Percentiles rank a stretch among this genome's conserved stretches.
Evolutionary conservation across 495 filamentous ascomycete species (phyloP).

Genomic region (Aspergillus panamensis): DNA sequence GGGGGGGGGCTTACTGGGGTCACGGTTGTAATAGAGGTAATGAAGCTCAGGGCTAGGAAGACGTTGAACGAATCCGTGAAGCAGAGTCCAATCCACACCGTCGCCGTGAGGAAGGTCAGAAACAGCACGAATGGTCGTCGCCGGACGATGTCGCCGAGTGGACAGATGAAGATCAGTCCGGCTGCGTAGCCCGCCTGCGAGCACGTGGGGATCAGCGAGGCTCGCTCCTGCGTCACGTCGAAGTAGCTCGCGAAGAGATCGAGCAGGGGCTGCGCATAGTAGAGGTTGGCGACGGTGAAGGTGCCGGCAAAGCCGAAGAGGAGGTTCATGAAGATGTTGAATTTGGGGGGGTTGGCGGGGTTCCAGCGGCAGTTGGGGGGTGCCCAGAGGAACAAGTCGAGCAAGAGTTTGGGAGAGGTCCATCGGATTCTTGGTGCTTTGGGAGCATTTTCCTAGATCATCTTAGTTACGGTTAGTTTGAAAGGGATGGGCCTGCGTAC

Average conservation of each 20-base stretch:
- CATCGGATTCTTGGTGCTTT: not conserved
- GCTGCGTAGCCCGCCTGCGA: constrained; percentile 79
- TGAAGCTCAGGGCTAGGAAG: constrained; percentile 66
- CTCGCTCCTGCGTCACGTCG: constrained; percentile 52
- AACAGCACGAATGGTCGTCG: constrained; percentile 66
- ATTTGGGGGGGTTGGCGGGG: constrained; percentile 50
- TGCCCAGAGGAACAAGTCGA: constrained; percentile 46
- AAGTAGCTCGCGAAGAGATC: constrained; percentile 62
- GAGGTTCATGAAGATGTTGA: constrained; percentile 57
- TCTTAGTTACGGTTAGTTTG: not conserved
- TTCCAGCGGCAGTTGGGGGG: constrained; percentile 57
- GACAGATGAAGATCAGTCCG: constrained; percentile 73
- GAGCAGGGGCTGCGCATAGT: constrained; percentile 68
- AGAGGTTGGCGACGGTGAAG: constrained; percentile 59
- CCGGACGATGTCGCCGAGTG: constrained; percentile 70
- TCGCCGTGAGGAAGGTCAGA: constrained; percentile 63
- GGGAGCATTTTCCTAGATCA: not conserved
- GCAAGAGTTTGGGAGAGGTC: constrained; percentile 7
- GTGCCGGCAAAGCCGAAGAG: constrained; percentile 50
- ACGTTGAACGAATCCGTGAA: constrained; percentile 60
- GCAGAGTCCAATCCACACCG: constrained; percentile 65
- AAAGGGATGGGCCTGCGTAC: no score
- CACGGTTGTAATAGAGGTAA: constrained; percentile 71
- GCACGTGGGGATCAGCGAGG: constrained; percentile 66
- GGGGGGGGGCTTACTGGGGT: constrained; percentile 53